These are phyloP conservation scores for Artemisia annua DNA, from an alignment of 129 eudicot genomes.

Conservation along the genomic window DNA sequence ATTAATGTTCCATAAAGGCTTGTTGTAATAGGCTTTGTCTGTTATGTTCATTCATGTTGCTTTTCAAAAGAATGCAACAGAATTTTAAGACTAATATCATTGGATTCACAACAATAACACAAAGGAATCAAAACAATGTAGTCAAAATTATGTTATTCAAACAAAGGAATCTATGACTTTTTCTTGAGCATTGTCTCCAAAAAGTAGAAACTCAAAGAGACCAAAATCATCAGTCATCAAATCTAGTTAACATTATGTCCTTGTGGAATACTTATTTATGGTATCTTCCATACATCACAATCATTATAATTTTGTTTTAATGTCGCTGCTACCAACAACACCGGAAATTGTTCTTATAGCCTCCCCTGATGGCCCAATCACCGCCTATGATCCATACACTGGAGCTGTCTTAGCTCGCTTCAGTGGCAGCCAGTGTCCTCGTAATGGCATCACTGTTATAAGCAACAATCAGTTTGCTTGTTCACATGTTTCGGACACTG, in stretches of 20 bases:
- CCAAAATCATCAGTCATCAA: constrained; percentile 19
- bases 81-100: too few relatives aligned
- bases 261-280: constrained; percentile 11
- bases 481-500: constrained; percentile 42
- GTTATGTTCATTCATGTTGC: too few relatives aligned
- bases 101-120: too few relatives aligned
- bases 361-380: constrained; percentile 32
- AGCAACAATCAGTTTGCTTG: constrained; percentile 35
- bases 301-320: background rate
- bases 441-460: constrained; percentile 31
- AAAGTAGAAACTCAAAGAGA: background rate
- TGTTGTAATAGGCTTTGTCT: too few relatives aligned
- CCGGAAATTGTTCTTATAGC: constrained; percentile 33
- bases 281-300: background rate
- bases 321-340: constrained; percentile 20
- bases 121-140: too few relatives aligned
- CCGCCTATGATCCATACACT: constrained; percentile 32
- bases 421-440: constrained; percentile 40
- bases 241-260: constrained; percentile 14
- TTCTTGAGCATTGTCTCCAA: background rate
- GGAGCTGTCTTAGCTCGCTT: constrained; percentile 34
- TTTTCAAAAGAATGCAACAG: too few relatives aligned
- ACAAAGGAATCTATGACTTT: too few relatives aligned
- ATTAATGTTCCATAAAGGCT: too few relatives aligned
- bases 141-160: too few relatives aligned